A percentile compares a stretch with the other conserved stretches of the same genome.
These are phyloP conservation scores for Exophiala xenobiotica DNA, from an alignment of 2,329 filamentous ascomycete genomes.

Conservation along the genomic window DNA sequence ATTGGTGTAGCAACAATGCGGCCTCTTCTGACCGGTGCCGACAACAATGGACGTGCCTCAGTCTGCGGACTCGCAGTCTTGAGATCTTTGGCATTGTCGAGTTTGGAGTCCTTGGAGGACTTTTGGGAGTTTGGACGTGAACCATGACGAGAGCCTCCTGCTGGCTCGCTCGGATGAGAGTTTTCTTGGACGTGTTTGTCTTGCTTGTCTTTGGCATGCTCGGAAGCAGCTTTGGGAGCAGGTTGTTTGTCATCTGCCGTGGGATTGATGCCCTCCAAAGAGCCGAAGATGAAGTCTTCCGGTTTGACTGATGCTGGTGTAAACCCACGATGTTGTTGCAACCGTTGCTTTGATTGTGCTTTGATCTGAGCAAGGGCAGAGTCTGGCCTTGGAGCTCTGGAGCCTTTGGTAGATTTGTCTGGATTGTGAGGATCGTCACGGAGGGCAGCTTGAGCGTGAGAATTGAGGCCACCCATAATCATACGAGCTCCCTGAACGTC, in stretches of 20 bases:
- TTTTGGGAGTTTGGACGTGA: slow-evolving; percentile 11
- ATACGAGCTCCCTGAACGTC: slow-evolving; percentile 81
- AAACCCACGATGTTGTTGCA: slow-evolving; percentile 17
- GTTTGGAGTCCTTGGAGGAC: slow-evolving; percentile 11
- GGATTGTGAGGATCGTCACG: slow-evolving; percentile 80
- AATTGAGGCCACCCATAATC: slow-evolving; percentile 75
- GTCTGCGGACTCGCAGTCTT: slow-evolving; percentile 12
- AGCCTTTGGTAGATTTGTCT: slow-evolving; percentile 32
- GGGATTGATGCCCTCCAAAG: slow-evolving; percentile 14
- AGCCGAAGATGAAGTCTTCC: slow-evolving; percentile 22
- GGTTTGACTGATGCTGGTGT: slow-evolving; percentile 19
- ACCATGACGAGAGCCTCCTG: slow-evolving; percentile 6
- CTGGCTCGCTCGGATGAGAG: slow-evolving; percentile 6
- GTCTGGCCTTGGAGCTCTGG: slow-evolving; percentile 23
- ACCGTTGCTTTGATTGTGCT: slow-evolving; percentile 25
- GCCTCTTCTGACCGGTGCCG: slow-evolving; percentile 31
- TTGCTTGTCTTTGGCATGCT: slow-evolving; percentile 7
- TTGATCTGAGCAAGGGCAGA: slow-evolving; percentile 29
- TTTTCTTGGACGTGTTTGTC: slow-evolving; percentile 1
- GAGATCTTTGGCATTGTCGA: slow-evolving; percentile 12
- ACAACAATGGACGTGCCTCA: slow-evolving; percentile 20
- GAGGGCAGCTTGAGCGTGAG: slow-evolving; percentile 74
- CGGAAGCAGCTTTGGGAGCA: neutral
- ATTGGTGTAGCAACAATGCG: slow-evolving; percentile 31
- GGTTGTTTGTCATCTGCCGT: slow-evolving; percentile 6